Evolutionary conservation across 1,139 yeast genomes (phyloP), one percentile per base, ranked within the genome.

Genomic region (Blastobotrys buckinghamii): DNA sequence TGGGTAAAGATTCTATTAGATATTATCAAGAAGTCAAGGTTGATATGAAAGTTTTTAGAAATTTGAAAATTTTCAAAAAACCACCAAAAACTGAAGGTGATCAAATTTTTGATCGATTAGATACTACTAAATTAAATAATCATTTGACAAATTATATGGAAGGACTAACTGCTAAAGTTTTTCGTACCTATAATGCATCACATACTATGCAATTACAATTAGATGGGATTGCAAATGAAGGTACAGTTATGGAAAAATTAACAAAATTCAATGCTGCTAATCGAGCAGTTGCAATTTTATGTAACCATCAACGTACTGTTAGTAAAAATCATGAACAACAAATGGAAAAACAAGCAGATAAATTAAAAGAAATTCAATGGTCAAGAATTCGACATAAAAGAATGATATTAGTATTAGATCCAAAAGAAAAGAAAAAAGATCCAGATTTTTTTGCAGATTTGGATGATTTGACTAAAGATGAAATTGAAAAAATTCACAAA

Each of bases 131-230:
- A 47, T 74, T 90, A 60, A 90, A 90, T 72, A 86, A 83, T 64
- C 90, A 88, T 64, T 78, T 92, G 61, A 96, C 88, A 63, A 81
- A 76, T 53, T 89, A 89, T 67, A 85, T 90, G 95, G 82, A 86
- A 41, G 97, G 97, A 0, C 74, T 92, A 58, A 88, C 97, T 0
- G 97, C 98, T 10, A 90, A 90, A 66, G 97, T 89, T 19, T 92
- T 92, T 75, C 95, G 97, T 81, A 90, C 97, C 0, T 92, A 87
- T 65, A 90, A 90, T 69, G 97, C 97, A 0, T 86, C 97, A 1
- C 86, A 87, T 64, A 89, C 97, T 1, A 89, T 90, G 97, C 97
- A 90, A 69, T 95, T 89, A 63, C 96, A 88, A 66, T 67, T 90
- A 52, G 96, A 87, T 63, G 70, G 82, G 61, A 88, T 90, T 55